phyloP scores from a whole-genome alignment of 2,329 filamentous ascomycete genomes.

The Ophiognomonia clavigignenti-juglandacearum region DNA sequence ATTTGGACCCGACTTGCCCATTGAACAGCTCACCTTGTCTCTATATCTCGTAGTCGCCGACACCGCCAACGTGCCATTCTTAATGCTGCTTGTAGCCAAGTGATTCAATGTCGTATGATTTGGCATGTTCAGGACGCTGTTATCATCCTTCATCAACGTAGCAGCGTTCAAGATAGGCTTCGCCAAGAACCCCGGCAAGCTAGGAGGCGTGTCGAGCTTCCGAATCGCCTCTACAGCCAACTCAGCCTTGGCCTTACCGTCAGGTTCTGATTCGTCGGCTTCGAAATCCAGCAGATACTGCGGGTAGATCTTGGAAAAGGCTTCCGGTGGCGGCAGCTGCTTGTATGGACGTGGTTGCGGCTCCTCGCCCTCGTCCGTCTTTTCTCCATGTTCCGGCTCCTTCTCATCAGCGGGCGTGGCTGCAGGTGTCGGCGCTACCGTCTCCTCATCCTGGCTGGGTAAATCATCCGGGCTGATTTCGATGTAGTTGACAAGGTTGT shows the following conservation, averaged over 20 bases:
- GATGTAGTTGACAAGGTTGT: slow-evolving; percentile 97
- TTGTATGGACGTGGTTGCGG: slow-evolving; percentile 47
- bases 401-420: slow-evolving; percentile 25
- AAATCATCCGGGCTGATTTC: slow-evolving; percentile 80
- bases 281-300: slow-evolving; percentile 85
- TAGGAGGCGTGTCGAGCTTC: slow-evolving; percentile 77
- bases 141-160: slow-evolving; percentile 94
- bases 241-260: slow-evolving; percentile 70
- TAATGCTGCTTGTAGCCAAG: slow-evolving; percentile 95
- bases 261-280: slow-evolving; percentile 65
- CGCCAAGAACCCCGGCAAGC: slow-evolving; percentile 81
- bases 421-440: slow-evolving; percentile 22
- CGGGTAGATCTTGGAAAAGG: slow-evolving; percentile 72
- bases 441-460: slow-evolving; percentile 28
- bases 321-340: slow-evolving; percentile 47
- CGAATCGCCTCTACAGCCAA: slow-evolving; percentile 70
- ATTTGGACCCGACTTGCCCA: no score
- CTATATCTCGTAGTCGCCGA: slow-evolving; percentile 97
- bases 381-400: slow-evolving; percentile 9
- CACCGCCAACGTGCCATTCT: slow-evolving; percentile 90
- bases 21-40: slow-evolving; percentile 65
- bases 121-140: slow-evolving; percentile 92
- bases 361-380: slow-evolving; percentile 37
- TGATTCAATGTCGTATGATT: slow-evolving; percentile 98
- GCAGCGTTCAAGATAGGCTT: slow-evolving; percentile 93